A percentile compares a stretch with the other conserved stretches of the same genome.
These are phyloP conservation scores for Senna tora DNA, from an alignment of 306 rosid genomes.

Conservation along the genomic window DNA sequence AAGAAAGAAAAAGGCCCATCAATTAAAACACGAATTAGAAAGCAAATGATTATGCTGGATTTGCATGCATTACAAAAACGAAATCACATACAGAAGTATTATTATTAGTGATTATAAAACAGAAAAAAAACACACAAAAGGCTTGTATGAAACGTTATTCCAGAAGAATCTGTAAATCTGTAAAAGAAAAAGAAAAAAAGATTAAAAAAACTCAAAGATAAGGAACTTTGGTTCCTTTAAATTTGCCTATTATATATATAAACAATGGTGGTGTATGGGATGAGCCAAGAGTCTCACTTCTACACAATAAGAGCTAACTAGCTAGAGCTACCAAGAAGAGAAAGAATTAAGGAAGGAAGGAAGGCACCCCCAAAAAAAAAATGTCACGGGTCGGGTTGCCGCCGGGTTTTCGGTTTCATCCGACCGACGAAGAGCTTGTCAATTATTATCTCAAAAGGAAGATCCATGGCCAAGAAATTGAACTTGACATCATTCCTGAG, in stretches of 20 bases:
- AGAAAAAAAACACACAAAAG: slow-evolving; percentile 27
- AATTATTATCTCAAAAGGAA: slow-evolving; percentile 93
- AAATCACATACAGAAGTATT: slow-evolving; percentile 1
- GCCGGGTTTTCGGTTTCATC: slow-evolving; percentile 99
- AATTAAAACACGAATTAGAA: slow-evolving; percentile 22
- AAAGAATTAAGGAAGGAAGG: neutral
- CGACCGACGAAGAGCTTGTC: slow-evolving; percentile 97
- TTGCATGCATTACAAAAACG: slow-evolving; percentile 25
- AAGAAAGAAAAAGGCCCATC: slow-evolving; percentile 42
- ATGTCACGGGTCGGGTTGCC: slow-evolving; percentile 99
- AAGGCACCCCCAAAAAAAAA: neutral
- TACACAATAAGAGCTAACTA: slow-evolving; percentile 32
- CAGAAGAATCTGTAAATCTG: slow-evolving; percentile 91
- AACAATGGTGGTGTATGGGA: slow-evolving; percentile 44
- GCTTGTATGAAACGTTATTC: slow-evolving; percentile 84
- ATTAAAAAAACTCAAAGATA: slow-evolving; percentile 72
- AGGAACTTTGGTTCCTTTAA: slow-evolving; percentile 65
- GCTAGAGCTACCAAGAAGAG: slow-evolving; percentile 8
- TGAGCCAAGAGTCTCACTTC: slow-evolving; percentile 41
- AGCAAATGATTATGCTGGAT: slow-evolving; percentile 24
- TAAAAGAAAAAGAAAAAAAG: slow-evolving; percentile 61
- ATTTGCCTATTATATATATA: slow-evolving; percentile 42
- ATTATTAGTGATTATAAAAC: neutral
- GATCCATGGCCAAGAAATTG: slow-evolving; percentile 89
- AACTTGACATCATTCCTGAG: slow-evolving; percentile 97